Base-by-base conservation (phyloP, 2,329 filamentous ascomycete genomes). In the Aspergillus tubingensis region DNA sequence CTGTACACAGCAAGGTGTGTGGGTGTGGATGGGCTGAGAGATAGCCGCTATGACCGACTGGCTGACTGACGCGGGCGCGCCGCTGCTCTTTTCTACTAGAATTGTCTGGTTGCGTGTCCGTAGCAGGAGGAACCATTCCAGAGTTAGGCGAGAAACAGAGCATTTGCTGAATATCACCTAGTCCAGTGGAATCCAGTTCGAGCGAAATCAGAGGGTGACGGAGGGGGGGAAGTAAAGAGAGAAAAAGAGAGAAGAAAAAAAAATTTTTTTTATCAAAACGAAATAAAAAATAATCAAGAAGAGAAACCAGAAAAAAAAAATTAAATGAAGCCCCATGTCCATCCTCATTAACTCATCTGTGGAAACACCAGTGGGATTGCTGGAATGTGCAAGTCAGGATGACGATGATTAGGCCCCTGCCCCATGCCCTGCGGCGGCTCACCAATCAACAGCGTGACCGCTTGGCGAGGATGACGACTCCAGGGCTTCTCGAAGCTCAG, bases 401-500 rank as follows among this genome's bases (percentile, higher is more conserved):
- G 58, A 60, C 54, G 61, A 55, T 50, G 59, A 48, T 54, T 51
- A 56, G 49, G 47, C 53, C 25, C 25, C 59, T 54, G 32, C 49
- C 55, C 58, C 60, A 60, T 49, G 5, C 48, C 57, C 48, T 48
- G 10, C n/a, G 25, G 32, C 36, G 48, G 27, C 19, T 30, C 51
- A 23, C 49, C 49, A 50, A 52, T 49, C 43, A 59, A 39, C 32
- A 17, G 23, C 3, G n/a, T 23, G 32, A n/a, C 58, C 23, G n/a
- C 39, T 36, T 13, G 36, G 38, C 43, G 55, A 57, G n/a, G 65
- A 62, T 66, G 64, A 67, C 65, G 65, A 67, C 60, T 62, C 58
- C 64, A 58, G 59, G 58, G 49, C 65, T 67, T 67, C 65, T 52
- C 44, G 65, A 67, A 67, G 65, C 57, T 57, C 61, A 58, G 58